These are phyloP conservation scores for Globisporangium yorkense DNA, from an alignment of 352 stramenopile genomes.

Conservation along the genomic window DNA sequence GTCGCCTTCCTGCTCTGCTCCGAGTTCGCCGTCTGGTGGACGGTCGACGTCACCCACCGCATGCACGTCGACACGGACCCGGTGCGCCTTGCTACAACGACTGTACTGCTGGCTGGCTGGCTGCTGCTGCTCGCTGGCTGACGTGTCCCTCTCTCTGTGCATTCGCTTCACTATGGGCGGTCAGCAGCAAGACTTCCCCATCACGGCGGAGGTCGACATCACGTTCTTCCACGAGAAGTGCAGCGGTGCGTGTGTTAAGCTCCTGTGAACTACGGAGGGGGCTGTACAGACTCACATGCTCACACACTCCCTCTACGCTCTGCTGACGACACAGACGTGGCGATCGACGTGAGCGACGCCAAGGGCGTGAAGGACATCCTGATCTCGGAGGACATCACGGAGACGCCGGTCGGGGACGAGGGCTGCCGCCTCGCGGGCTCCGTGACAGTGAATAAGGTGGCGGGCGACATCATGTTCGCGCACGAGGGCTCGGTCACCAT, in stretches of 20 bases:
- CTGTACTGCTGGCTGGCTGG: background rate
- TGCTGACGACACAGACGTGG: conserved; percentile 42
- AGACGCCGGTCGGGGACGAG: conserved; percentile 55
- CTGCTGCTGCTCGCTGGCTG: too few relatives aligned
- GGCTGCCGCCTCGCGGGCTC: conserved; percentile 70
- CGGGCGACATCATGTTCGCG: conserved; percentile 80
- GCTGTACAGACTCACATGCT: background rate
- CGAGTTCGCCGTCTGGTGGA: conserved; percentile 84
- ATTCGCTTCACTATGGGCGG: background rate
- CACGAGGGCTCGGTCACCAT: conserved; percentile 82
- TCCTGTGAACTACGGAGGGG: background rate
- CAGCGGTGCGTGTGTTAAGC: conserved; percentile 30
- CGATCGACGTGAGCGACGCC: conserved; percentile 78
- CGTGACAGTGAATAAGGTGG: conserved; percentile 77
- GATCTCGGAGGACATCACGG: conserved; percentile 52
- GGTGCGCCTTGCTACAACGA: conserved; percentile 26
- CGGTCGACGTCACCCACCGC: conserved; percentile 74
- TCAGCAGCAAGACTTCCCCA: conserved; percentile 71
- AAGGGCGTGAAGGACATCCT: conserved; percentile 85
- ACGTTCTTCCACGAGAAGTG: conserved; percentile 77
- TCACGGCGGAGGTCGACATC: conserved; percentile 78
- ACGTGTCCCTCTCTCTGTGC: background rate
- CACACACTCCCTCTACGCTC: background rate
- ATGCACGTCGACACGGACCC: conserved; percentile 84
- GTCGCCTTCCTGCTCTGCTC: conserved; percentile 76